These are phyloP conservation scores for Microdochium bolleyi DNA, from an alignment of 2,329 filamentous ascomycete genomes.

Conservation along the genomic window DNA sequence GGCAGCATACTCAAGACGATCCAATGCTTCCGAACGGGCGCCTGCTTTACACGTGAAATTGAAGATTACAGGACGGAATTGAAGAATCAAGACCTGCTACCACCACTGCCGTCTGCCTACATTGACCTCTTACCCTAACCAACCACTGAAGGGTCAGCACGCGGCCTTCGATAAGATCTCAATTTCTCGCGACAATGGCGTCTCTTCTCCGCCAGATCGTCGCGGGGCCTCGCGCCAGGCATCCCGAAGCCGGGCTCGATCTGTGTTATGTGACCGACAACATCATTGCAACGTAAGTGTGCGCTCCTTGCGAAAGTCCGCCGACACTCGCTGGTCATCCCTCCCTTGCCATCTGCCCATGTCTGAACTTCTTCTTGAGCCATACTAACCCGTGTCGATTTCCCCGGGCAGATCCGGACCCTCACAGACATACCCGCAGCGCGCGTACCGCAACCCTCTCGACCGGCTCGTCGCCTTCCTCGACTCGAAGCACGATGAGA, in stretches of 20 bases:
- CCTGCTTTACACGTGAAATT: no score
- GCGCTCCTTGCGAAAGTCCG: background rate
- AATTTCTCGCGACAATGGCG: conserved; percentile 39
- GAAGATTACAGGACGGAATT: no score
- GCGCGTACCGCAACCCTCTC: conserved; percentile 89
- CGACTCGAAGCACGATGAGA: conserved; percentile 69
- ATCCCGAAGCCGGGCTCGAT: conserved; percentile 83
- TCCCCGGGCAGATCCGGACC: conserved; percentile 75
- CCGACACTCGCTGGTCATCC: background rate
- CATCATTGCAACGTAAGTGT: conserved; percentile 54
- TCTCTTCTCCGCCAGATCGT: conserved; percentile 85
- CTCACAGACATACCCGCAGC: conserved; percentile 79
- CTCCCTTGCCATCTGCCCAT: background rate
- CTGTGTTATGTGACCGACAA: conserved; percentile 91
- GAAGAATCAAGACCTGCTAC: no score
- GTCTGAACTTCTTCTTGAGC: background rate
- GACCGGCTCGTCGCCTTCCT: conserved; percentile 82
- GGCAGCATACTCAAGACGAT: no score
- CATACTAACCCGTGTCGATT: background rate
- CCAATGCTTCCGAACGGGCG: no score
- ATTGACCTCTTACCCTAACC: no score
- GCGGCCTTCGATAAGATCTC: conserved; percentile 3
- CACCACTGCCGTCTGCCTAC: no score
- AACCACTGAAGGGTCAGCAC: background rate
- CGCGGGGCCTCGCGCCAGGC: conserved; percentile 74